Percentiles rank a stretch among this genome's conserved stretches.
These are phyloP conservation scores for Mortierella antarctica DNA, from an alignment of 192 early-diverging fungal species.

Conservation along the genomic window DNA sequence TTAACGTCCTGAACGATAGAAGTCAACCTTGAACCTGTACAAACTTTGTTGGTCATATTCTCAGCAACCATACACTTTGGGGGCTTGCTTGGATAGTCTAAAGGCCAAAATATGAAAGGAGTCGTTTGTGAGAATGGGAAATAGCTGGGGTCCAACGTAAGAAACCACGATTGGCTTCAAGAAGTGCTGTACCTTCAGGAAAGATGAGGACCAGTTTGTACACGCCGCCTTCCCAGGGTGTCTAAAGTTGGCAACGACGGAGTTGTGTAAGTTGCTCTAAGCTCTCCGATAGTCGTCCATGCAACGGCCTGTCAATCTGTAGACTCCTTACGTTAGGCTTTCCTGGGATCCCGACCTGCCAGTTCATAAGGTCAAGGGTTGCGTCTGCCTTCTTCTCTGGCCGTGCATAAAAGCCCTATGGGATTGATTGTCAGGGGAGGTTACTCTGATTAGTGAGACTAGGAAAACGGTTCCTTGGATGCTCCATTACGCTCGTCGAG, in stretches of 20 bases:
- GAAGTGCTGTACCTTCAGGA: constrained; percentile 70
- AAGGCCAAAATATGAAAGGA: neutral
- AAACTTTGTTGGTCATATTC: neutral
- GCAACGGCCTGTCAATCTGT: no score
- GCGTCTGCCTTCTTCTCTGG: constrained; percentile 87
- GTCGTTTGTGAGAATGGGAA: neutral
- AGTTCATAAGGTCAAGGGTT: constrained; percentile 85
- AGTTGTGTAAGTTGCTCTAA: neutral
- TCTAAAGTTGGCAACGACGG: constrained; percentile 47
- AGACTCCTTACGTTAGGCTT: constrained; percentile 54
- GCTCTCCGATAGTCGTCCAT: neutral
- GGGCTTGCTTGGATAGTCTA: constrained; percentile 61
- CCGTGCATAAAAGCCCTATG: constrained; percentile 91
- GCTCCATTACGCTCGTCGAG: neutral
- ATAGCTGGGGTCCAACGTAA: no score
- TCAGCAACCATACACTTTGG: constrained; percentile 51
- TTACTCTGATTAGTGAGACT: neutral
- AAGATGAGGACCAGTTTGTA: constrained; percentile 88
- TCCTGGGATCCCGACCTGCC: constrained; percentile 74
- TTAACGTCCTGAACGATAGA: no score
- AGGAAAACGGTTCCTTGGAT: neutral
- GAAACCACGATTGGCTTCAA: neutral
- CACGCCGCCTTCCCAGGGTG: constrained; percentile 90
- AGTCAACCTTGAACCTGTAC: no score
- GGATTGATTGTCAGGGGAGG: neutral